Conservation (phyloP, 1,139 yeast genomes). For the Pichiaceae sp. region DNA sequence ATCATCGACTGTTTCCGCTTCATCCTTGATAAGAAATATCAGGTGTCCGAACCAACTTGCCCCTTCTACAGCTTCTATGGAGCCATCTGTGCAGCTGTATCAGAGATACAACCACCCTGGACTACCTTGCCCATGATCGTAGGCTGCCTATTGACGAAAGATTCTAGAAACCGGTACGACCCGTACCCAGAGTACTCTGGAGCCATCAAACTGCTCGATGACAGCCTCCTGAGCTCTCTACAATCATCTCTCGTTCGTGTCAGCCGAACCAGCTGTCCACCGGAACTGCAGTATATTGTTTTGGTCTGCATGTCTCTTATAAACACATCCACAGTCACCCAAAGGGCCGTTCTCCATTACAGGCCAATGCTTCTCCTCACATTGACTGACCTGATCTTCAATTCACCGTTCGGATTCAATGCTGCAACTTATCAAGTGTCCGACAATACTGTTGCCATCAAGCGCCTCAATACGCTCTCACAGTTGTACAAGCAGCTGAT, state of each 20-base stretch:
- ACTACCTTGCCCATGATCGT: conserved; percentile 47
- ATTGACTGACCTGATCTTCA: conserved; percentile 17
- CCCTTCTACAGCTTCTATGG: conserved; percentile 43
- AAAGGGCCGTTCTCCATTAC: conserved; percentile 6
- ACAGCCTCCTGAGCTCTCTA: conserved; percentile 9
- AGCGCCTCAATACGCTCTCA: conserved; percentile 42
- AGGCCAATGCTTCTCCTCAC: conserved; percentile 12
- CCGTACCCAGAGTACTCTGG: conserved; percentile 16
- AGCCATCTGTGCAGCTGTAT: conserved; percentile 18
- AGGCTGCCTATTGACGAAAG: conserved; percentile 40
- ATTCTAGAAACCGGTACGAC: conserved; percentile 14
- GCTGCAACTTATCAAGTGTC: conserved; percentile 10
- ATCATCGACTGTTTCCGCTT: conserved; percentile 43
- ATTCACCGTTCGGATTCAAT: conserved; percentile 23
- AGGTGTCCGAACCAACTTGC: conserved; percentile 56
- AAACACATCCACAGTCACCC: no score
- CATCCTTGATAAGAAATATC: conserved; percentile 42
- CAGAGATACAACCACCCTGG: conserved; percentile 29
- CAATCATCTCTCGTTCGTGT: conserved; percentile 5
- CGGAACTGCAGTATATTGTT: not conserved
- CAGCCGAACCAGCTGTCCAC: not conserved
- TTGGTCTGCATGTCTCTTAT: no score
- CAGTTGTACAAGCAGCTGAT: conserved; percentile 24
- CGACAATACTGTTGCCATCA: conserved; percentile 32
- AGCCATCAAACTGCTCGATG: conserved; percentile 15